These are phyloP conservation scores for Trichoderma reesei DNA, from an alignment of 495 filamentous ascomycete species.

Conservation along the genomic window DNA sequence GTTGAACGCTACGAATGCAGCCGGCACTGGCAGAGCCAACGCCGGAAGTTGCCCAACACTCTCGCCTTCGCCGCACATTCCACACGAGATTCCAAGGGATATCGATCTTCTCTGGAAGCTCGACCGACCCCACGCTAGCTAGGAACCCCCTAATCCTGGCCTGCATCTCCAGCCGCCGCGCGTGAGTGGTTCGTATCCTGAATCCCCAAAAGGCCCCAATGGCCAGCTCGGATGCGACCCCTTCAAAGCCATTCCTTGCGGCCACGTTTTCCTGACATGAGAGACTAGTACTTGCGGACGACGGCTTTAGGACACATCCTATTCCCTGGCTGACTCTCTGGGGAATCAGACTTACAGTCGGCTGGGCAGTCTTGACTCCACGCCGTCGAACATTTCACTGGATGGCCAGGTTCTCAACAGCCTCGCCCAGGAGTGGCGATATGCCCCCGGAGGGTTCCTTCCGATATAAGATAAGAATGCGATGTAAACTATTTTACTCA, in stretches of 20 bases:
- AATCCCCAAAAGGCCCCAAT: background rate
- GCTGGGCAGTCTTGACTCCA: background rate
- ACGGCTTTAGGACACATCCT: background rate
- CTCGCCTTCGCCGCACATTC: background rate
- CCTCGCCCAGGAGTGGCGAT: background rate
- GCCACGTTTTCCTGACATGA: background rate
- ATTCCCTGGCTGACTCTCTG: background rate
- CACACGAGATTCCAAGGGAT: background rate
- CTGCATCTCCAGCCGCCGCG: background rate
- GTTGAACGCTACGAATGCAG: background rate
- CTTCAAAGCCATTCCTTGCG: background rate
- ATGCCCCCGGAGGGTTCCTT: no score
- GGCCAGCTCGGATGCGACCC: background rate
- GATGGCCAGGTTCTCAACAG: background rate
- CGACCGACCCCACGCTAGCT: conserved; percentile 2
- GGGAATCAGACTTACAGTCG: background rate
- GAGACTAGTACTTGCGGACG: background rate
- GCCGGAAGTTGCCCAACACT: background rate
- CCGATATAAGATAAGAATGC: no score
- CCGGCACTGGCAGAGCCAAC: background rate
- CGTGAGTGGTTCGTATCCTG: background rate
- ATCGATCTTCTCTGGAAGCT: conserved; percentile 5
- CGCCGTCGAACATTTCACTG: background rate
- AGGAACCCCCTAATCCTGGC: background rate
- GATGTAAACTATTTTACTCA: no score